phyloP scores from a whole-genome alignment of 2,329 filamentous ascomycete genomes.

The Penicillium sp. region DNA sequence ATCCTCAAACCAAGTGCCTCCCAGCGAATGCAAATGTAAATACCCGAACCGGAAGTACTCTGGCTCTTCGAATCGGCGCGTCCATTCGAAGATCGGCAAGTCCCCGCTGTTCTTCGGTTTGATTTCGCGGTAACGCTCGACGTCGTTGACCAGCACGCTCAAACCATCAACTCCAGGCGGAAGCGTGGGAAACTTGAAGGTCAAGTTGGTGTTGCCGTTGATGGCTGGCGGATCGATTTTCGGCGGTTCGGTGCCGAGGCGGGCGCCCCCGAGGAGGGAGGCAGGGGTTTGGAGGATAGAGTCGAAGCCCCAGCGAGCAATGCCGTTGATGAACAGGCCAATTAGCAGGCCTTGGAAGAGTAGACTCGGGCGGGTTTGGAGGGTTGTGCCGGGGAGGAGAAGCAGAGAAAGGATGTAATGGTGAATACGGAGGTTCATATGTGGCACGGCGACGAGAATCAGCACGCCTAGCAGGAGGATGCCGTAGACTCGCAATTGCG shows the following conservation, averaged over 20 bases:
- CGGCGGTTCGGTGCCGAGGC: constrained; percentile 32
- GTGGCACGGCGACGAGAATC: constrained; percentile 49
- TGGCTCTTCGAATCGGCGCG: constrained; percentile 24
- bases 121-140: constrained; percentile 53
- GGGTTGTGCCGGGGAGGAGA: constrained; percentile 52
- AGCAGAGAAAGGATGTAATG: constrained; percentile 58
- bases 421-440: constrained; percentile 57
- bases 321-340: constrained; percentile 58
- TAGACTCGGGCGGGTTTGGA: constrained; percentile 55
- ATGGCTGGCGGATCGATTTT: constrained; percentile 21
- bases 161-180: constrained; percentile 46
- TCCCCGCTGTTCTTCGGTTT: constrained; percentile 34
- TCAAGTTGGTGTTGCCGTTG: constrained; percentile 25
- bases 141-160: constrained; percentile 56
- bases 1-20: constrained; percentile 39
- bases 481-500: constrained; percentile 41
- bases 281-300: constrained; percentile 54
- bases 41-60: constrained; percentile 44
- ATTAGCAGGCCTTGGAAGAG: constrained; percentile 57
- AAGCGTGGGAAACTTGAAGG: constrained; percentile 34
- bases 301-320: constrained; percentile 59
- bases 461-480: constrained; percentile 42
- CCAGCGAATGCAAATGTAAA: constrained; percentile 33
- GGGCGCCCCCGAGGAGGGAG: constrained; percentile 40
- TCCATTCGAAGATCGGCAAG: constrained; percentile 33